These are phyloP conservation scores for Perilla frutescens DNA, from an alignment of 257 asterid genomes.

Conservation along the genomic window DNA sequence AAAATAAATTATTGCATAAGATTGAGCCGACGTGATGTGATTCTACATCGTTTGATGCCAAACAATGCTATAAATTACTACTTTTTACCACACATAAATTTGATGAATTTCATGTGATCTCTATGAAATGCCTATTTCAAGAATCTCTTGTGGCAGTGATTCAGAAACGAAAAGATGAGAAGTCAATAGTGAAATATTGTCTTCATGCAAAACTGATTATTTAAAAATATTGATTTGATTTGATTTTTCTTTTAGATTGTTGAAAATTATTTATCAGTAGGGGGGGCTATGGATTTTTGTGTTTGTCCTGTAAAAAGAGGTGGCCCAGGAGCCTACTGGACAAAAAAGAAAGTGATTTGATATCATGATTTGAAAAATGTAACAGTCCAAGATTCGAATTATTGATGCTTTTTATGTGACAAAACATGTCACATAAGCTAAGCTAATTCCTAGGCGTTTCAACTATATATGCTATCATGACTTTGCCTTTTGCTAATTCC, in stretches of 20 bases:
- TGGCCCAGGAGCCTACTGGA: constrained; percentile 40
- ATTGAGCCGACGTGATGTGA: not conserved
- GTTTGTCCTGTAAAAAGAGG: constrained; percentile 50
- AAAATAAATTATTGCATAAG: not conserved
- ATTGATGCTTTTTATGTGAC: constrained; percentile 46
- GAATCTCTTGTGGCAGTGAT: constrained; percentile 50
- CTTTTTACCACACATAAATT: constrained; percentile 1
- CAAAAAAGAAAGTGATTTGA: constrained; percentile 41
- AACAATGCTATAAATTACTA: constrained; percentile 4
- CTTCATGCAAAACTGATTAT: constrained; percentile 44
- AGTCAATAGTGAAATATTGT: constrained; percentile 46
- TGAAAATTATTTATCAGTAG: constrained; percentile 31
- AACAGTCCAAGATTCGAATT: constrained; percentile 36
- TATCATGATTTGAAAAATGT: constrained; percentile 49
- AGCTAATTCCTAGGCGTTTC: constrained; percentile 30
- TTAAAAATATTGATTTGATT: no score
- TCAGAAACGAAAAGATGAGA: constrained; percentile 45
- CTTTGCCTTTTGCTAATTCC: constrained; percentile 40
- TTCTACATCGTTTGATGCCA: not conserved
- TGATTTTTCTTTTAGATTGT: not conserved
- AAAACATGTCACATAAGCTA: constrained; percentile 15
- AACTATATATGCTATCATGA: constrained; percentile 23
- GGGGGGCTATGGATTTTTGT: constrained; percentile 52
- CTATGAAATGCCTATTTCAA: constrained; percentile 36
- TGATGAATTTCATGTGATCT: constrained; percentile 46